Evolutionary conservation across 345 rosid genomes (phyloP).

Genomic region (Psidium friedrichsthalianum): DNA sequence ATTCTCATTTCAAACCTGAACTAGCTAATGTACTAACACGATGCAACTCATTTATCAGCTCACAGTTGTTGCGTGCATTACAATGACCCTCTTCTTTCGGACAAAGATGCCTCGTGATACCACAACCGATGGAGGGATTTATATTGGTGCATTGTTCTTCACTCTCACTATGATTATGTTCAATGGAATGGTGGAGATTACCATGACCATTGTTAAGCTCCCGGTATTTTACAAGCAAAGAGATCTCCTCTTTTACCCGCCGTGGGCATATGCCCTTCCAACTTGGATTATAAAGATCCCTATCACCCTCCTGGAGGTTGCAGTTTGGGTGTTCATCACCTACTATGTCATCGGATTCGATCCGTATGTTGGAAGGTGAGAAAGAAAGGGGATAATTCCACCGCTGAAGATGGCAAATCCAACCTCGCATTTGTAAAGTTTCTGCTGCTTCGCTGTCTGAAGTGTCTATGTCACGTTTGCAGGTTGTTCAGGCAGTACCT

Average conservation of each 20-base stretch:
- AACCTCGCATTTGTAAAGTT: not conserved
- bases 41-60: slow-evolving; percentile 2
- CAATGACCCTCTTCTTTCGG: slow-evolving; percentile 28
- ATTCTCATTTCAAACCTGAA: not conserved
- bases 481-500: slow-evolving; percentile 32
- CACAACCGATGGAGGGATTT: slow-evolving; percentile 16
- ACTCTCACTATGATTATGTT: slow-evolving; percentile 11
- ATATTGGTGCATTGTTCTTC: slow-evolving; percentile 25
- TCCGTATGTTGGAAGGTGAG: slow-evolving; percentile 29
- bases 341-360: slow-evolving; percentile 37
- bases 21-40: not conserved
- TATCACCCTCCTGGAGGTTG: slow-evolving; percentile 22
- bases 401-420: not conserved
- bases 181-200: slow-evolving; percentile 19
- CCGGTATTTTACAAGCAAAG: slow-evolving; percentile 45
- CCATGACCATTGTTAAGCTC: slow-evolving; percentile 28
- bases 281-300: slow-evolving; percentile 36
- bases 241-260: slow-evolving; percentile 30
- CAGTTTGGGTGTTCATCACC: slow-evolving; percentile 21
- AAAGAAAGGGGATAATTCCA: not conserved
- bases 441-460: not conserved
- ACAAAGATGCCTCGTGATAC: slow-evolving; percentile 18
- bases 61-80: slow-evolving; percentile 2
- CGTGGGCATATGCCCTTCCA: slow-evolving; percentile 36
- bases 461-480: not conserved